Conservation (phyloP, 2,329 filamentous ascomycete species). For the Endoconidiophora laricicola region DNA sequence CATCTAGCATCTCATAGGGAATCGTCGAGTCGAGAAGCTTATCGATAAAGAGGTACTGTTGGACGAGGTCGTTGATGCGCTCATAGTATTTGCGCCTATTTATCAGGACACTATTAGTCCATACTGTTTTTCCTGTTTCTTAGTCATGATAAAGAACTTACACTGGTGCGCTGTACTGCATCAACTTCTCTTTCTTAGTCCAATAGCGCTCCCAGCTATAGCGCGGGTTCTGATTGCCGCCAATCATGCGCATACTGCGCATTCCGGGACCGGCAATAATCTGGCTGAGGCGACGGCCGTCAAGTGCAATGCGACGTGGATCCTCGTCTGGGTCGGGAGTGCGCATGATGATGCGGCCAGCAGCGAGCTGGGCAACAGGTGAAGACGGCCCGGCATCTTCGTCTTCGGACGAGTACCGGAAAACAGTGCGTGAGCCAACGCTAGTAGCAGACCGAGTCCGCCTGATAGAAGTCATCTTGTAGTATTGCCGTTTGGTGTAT, state of each 20-base stretch:
- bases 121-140: background rate
- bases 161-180: constrained; percentile 54
- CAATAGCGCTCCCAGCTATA: constrained; percentile 81
- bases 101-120: background rate
- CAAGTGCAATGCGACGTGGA: constrained; percentile 27
- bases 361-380: constrained; percentile 7
- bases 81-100: constrained; percentile 66
- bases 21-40: constrained; percentile 76
- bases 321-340: constrained; percentile 25
- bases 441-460: constrained; percentile 23
- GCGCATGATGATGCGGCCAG: constrained; percentile 9
- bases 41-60: constrained; percentile 90
- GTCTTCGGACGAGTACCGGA: constrained; percentile 13
- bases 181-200: constrained; percentile 55
- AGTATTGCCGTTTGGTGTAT: background rate
- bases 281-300: constrained; percentile 42
- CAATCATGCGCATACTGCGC: constrained; percentile 73
- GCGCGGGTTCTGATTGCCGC: constrained; percentile 70
- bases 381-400: constrained; percentile 10
- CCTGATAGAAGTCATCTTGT: constrained; percentile 22
- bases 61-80: constrained; percentile 71
- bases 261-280: constrained; percentile 54
- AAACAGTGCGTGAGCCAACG: constrained; percentile 14
- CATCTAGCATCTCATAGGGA: constrained; percentile 81
- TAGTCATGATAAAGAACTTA: constrained; percentile 19